Percentiles rank a stretch among this genome's conserved stretches.
Conservation (phyloP, 139 green algal species). For the Klebsormidium nitens region DNA sequence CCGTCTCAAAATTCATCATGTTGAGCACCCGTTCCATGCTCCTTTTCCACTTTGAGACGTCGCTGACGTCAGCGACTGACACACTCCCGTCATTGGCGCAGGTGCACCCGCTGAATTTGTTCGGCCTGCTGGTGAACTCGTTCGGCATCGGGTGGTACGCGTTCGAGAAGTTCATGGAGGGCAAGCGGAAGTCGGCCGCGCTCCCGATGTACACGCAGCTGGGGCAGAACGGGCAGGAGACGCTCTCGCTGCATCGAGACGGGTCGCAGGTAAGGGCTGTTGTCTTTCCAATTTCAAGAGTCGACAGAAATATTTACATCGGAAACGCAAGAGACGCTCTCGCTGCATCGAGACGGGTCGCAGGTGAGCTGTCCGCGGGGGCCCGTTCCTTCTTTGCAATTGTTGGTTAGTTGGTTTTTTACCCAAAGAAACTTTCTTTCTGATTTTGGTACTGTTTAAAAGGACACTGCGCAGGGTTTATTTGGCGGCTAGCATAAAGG, state of each 20-base stretch:
- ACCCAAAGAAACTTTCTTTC: too few species aligned
- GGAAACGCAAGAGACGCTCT: neutral
- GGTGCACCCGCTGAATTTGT: conserved; percentile 35
- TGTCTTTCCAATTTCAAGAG: neutral
- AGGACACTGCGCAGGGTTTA: too few species aligned
- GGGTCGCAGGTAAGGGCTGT: neutral
- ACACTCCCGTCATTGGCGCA: neutral
- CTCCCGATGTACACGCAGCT: neutral
- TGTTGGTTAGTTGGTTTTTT: too few species aligned
- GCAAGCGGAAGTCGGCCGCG: conserved; percentile 5
- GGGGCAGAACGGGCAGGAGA: neutral
- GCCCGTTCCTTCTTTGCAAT: too few species aligned
- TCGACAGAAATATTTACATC: too few species aligned
- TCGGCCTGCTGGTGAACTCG: conserved; percentile 46
- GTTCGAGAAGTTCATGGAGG: conserved; percentile 50
- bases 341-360: conserved; percentile 25
- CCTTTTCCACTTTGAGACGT: too few species aligned
- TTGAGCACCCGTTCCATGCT: too few species aligned
- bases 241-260: neutral
- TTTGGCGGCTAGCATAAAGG: too few species aligned
- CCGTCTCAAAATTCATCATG: too few species aligned
- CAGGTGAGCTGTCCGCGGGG: too few species aligned
- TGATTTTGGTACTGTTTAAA: too few species aligned
- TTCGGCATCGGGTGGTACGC: conserved; percentile 51
- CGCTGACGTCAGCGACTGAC: neutral